Base-by-base conservation (phyloP, 2,329 filamentous ascomycete species). In the Pestalotiopsis sp. region DNA sequence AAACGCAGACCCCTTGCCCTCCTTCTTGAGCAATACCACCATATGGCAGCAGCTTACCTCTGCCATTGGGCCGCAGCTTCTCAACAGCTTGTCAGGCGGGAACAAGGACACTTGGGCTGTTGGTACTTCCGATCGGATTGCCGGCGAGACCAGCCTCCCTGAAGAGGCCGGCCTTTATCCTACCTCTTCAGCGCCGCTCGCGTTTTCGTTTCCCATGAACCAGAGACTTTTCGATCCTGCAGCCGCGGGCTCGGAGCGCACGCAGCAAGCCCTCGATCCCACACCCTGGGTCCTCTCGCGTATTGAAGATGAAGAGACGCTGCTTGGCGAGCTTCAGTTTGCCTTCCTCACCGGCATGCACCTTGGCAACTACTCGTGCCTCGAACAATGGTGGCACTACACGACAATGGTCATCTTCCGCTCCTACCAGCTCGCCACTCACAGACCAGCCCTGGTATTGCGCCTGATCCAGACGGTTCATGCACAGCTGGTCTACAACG, bases 361-460 rank as follows among this genome's bases (percentile, higher is more conserved):
- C 67, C 83, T 91, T 1, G 85, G 86, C 56, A 91, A 90, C 75
- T 79, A 86, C 57, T 82, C 86, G 9, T 91, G 89, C 72, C 80
- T 90, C 58, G 87, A 89, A 70, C 88, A 91, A 70, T 91, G 89
- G 89, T 87, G 84, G 81, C 83, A 89, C 73, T 82, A 89, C 70
- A 76, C 85, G 3, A 81, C 86, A 52, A 83, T 81, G 62, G 74
- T 89, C 41, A 73, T 89, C 12, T 82, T 91, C 61, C 83, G 84
- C 31, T 84, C 87, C 2, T 83, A 85, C 73, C 71, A 73, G 11
- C 83, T 91, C 1, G 78, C 82, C 0, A 69, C 78, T 25, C 73
- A 75, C 3, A 79, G 79, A 2, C 87, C 88, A 0, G 66, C 70
- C 0, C 82, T 91, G 40, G 82, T 82, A 12, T 77, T 78, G 2